phyloP scores from a whole-genome alignment of 306 rosid species.

The cucumber (Cucumis sativus) region DNA sequence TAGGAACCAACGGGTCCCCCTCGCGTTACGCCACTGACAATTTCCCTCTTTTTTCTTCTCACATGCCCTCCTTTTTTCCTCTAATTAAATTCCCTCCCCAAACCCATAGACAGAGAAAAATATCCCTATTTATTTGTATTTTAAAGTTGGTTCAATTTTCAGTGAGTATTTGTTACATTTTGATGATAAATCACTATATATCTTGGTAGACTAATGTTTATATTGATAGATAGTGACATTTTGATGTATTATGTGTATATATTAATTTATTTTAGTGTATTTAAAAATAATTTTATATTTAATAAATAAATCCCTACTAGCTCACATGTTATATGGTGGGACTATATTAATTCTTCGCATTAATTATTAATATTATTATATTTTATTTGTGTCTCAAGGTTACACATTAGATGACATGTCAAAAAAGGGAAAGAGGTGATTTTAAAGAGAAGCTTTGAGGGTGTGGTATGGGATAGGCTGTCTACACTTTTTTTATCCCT shows the following conservation, averaged over 20 bases:
- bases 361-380: too few species aligned
- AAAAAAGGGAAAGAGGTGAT: neutral
- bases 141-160: too few species aligned
- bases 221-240: too few species aligned
- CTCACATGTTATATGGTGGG: neutral
- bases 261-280: too few species aligned
- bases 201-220: too few species aligned
- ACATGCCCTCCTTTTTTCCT: neutral
- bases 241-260: too few species aligned
- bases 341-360: neutral
- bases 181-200: too few species aligned
- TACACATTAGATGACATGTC: neutral
- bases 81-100: neutral
- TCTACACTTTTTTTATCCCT: neutral
- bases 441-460: neutral
- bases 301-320: neutral
- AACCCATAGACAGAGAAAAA: too few species aligned
- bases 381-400: neutral
- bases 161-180: too few species aligned
- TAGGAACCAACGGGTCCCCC: neutral
- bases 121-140: too few species aligned
- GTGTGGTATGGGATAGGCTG: neutral
- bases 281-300: too few species aligned
- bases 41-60: neutral
- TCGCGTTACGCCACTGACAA: slow-evolving; percentile 1